Percentiles rank a stretch among this genome's conserved stretches.
Evolutionary conservation across 495 filamentous ascomycete genomes (phyloP).

Genomic region (Cetradonia linearis): DNA sequence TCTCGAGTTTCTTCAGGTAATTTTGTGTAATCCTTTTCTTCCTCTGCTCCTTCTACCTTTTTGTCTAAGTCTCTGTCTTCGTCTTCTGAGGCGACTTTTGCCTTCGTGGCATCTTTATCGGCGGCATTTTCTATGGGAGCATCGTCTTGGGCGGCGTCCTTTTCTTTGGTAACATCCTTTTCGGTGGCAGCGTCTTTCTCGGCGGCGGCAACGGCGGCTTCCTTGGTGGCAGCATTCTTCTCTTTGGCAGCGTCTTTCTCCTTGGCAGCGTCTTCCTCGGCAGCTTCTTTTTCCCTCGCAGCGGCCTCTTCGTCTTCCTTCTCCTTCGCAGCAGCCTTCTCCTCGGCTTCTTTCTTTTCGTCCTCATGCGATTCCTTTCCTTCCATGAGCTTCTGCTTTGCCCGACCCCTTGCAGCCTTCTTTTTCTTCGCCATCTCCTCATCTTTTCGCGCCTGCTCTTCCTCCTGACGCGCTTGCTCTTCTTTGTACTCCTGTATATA

Average conservation of each 20-base stretch:
- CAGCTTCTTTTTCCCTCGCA: background rate
- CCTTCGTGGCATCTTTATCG: no score
- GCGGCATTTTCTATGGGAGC: no score
- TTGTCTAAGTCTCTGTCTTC: background rate
- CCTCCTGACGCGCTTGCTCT: constrained; percentile 5
- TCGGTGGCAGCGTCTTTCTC: background rate
- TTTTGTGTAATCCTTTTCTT: background rate
- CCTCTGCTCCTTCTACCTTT: background rate
- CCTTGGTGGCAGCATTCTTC: background rate
- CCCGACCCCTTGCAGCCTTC: background rate
- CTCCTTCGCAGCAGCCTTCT: background rate
- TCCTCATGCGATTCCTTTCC: background rate
- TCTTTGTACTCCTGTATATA: constrained; percentile 7
- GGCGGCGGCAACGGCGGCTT: background rate
- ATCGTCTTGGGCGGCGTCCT: no score
- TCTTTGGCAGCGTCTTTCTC: background rate
- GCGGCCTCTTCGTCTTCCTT: background rate
- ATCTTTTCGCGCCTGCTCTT: background rate
- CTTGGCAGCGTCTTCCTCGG: background rate
- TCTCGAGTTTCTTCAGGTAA: background rate
- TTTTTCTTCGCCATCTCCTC: background rate
- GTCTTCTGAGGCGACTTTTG: background rate
- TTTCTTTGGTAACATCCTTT: background rate
- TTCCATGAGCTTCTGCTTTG: background rate
- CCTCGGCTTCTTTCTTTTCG: background rate